Percentiles rank a stretch among this genome's conserved stretches.
phyloP scores from a whole-genome alignment of 345 rosid genomes.

The Combretum micranthum region DNA sequence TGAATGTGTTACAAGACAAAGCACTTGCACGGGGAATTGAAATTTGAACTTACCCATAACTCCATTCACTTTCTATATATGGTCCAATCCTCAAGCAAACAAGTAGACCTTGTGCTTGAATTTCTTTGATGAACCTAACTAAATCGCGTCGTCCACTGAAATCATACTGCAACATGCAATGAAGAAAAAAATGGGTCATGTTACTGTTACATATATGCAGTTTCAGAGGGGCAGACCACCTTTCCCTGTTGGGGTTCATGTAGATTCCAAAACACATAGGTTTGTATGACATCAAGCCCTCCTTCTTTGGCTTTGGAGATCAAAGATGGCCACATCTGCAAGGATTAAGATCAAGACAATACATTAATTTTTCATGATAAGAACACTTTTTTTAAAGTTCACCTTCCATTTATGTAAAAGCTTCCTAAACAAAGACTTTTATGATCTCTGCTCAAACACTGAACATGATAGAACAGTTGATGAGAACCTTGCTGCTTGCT shows the following conservation, averaged over 20 bases:
- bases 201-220: no score
- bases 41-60: constrained; percentile 45
- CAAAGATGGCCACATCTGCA: constrained; percentile 62
- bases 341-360: neutral
- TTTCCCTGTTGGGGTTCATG: constrained; percentile 50
- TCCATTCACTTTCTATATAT: constrained; percentile 72
- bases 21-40: neutral
- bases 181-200: no score
- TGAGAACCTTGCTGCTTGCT: no score
- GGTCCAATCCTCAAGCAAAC: constrained; percentile 84
- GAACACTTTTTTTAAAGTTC: neutral
- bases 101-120: constrained; percentile 58
- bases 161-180: constrained; percentile 44
- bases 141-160: constrained; percentile 65
- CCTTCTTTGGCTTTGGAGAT: constrained; percentile 54
- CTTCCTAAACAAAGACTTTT: neutral
- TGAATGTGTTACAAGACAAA: no score
- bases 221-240: constrained; percentile 15
- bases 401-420: neutral
- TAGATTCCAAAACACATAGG: constrained; percentile 58
- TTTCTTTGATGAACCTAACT: constrained; percentile 55
- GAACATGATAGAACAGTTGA: no score
- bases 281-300: constrained; percentile 54
- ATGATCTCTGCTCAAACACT: no score
- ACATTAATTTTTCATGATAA: neutral